Evolutionary conservation across 1,139 yeast species (phyloP).

Genomic region (Saccharomyces pastorianus): DNA sequence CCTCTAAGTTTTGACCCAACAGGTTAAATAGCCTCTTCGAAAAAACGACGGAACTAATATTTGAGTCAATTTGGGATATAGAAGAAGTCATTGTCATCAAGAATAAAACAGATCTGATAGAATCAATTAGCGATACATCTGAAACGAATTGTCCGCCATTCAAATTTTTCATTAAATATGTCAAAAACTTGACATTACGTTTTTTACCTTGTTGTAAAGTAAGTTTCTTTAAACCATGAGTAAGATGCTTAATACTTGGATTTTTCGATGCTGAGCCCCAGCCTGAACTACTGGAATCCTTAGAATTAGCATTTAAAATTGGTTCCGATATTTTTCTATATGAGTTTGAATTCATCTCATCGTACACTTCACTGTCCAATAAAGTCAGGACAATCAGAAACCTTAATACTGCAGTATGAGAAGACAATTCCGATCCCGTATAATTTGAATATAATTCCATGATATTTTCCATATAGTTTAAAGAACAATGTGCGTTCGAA

Average conservation of each 20-base stretch:
- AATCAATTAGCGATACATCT: constrained; percentile 19
- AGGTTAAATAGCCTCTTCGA: constrained; percentile 17
- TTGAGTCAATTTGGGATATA: constrained; percentile 13
- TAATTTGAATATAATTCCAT: constrained; percentile 18
- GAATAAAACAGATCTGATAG: constrained; percentile 15
- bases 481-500: constrained; percentile 1
- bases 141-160: constrained; percentile 19
- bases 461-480: constrained; percentile 16
- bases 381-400: constrained; percentile 22
- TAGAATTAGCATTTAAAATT: neutral
- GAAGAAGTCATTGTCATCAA: constrained; percentile 18
- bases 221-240: constrained; percentile 21
- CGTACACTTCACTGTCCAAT: constrained; percentile 22
- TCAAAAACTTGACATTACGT: constrained; percentile 16
- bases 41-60: constrained; percentile 16
- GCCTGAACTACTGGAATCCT: neutral
- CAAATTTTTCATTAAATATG: constrained; percentile 18
- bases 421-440: constrained; percentile 22
- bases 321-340: constrained; percentile 22
- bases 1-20: constrained; percentile 11
- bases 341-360: constrained; percentile 20
- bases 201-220: constrained; percentile 16
- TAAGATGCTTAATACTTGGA: constrained; percentile 16
- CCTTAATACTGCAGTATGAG: constrained; percentile 22
- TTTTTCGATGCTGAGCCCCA: constrained; percentile 1